These are phyloP conservation scores for Candida multigemmis DNA, from an alignment of 805 yeast species.

Conservation along the genomic window DNA sequence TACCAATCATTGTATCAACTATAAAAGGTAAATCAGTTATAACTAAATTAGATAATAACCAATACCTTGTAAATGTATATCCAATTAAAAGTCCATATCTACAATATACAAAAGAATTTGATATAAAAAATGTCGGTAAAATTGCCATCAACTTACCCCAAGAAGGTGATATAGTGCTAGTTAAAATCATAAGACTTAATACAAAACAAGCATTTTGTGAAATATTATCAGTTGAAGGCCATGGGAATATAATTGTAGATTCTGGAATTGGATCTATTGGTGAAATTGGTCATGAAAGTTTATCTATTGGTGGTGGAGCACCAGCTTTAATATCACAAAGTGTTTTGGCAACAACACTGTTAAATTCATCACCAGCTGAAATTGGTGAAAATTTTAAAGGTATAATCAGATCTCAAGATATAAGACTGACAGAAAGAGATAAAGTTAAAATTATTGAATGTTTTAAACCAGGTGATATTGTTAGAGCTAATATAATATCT, in stretches of 20 bases:
- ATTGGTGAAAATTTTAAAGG: constrained; percentile 88
- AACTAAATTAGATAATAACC: constrained; percentile 8
- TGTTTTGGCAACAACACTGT: constrained; percentile 27
- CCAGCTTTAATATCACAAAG: constrained; percentile 25
- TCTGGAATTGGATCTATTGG: constrained; percentile 58
- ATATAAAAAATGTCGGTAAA: constrained; percentile 1
- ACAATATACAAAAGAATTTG: constrained; percentile 2
- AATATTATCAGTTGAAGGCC: constrained; percentile 56
- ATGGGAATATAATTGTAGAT: constrained; percentile 49
- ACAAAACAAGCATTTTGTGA: constrained; percentile 71
- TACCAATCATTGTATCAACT: constrained; percentile 47
- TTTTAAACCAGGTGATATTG: constrained; percentile 87
- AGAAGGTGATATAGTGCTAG: constrained; percentile 77
- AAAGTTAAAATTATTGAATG: constrained; percentile 69
- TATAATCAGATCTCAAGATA: constrained; percentile 76
- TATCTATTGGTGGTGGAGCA: constrained; percentile 47
- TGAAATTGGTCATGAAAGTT: constrained; percentile 24
- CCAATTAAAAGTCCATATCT: constrained; percentile 5
- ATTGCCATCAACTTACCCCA: constrained; percentile 55
- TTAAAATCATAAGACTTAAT: constrained; percentile 59
- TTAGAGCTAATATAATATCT: constrained; percentile 74
- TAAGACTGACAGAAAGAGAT: constrained; percentile 86
- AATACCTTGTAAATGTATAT: constrained; percentile 1
- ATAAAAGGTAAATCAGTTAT: constrained; percentile 49
- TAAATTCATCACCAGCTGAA: constrained; percentile 43